Percentiles rank a stretch among this genome's conserved stretches.
phyloP scores from a whole-genome alignment of 257 asterid species.

The Solanum gandarillasii region DNA sequence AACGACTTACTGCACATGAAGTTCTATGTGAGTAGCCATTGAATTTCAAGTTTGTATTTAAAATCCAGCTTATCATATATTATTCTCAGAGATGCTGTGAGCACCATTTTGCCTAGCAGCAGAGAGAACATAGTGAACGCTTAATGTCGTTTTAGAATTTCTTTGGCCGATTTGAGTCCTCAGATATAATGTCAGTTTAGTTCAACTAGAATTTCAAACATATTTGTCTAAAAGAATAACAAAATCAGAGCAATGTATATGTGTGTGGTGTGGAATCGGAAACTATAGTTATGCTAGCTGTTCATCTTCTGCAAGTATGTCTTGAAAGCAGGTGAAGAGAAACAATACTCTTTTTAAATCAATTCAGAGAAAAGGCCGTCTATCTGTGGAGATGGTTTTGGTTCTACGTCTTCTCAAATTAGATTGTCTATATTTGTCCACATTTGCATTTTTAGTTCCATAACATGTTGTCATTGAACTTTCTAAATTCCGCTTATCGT shows the following conservation, averaged over 20 bases:
- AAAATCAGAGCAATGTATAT: not conserved
- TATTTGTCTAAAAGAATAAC: not conserved
- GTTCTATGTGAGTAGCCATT: conserved; percentile 55
- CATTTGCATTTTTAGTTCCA: not conserved
- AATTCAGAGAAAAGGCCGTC: not conserved
- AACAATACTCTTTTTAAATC: not conserved
- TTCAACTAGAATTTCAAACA: not conserved
- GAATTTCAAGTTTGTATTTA: not conserved
- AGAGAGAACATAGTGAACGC: not conserved
- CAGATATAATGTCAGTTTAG: not conserved
- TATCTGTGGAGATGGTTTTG: not conserved
- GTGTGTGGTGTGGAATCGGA: not conserved
- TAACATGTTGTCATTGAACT: not conserved
- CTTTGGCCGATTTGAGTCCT: not conserved
- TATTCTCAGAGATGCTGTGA: not conserved
- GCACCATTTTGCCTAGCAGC: not conserved
- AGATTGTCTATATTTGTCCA: not conserved
- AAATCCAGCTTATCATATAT: not conserved
- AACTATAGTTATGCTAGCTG: not conserved
- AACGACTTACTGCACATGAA: conserved; percentile 61
- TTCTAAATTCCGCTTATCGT: not conserved
- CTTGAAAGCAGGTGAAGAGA: not conserved
- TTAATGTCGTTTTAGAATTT: not conserved
- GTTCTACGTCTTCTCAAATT: not conserved
- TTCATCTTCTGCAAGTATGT: not conserved